Evolutionary conservation across 2,329 filamentous ascomycete genomes (phyloP), one percentile per base, ranked within the genome.

Genomic region (Pochonia chlamydosporia): DNA sequence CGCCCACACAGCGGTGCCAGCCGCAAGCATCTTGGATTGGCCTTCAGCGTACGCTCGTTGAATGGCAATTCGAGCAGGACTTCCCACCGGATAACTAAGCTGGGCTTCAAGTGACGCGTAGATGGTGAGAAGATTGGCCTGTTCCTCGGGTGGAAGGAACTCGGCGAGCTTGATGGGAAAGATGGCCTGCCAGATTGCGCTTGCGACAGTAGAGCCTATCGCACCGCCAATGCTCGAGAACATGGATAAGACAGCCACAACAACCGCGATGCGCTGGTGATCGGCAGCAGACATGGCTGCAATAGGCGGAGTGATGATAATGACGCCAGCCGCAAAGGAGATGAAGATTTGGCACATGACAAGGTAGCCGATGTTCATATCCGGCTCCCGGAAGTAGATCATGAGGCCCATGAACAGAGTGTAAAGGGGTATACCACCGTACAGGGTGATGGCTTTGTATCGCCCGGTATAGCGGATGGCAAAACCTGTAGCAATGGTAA

Each of bases 341-440:
- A 84, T 74, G 49, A 83, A 71, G 40, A 84, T 71, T 57, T 84
- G 79, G 39, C 75, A 78, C 63, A 79, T 75, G 58, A 84, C 61
- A 13, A 84, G 67, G 57, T 76, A 76, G 3, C 73, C 66, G 20
- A 79, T 66, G 23, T 72, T 70, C 40, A 66, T 67, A 35, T 73
- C 66, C 37, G 77, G 73, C 49, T 71, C 68, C 18, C 79, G 76
- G 63, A 76, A 81, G 28, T 76, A 59, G 50, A 82, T 72, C 77
- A 84, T 81, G 33, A 82, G 63, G 3, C 76, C 69, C 3, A 78
- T 63, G 1, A 76, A 78, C 2, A 75, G 60, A 24, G 80, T 73
- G 50, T 74, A 78, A 8, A 82, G 54, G 1, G 78, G 78, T 2
- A 80, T 66, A 14, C 70, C 73, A 44, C 78, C 72, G 54, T 64